phyloP scores from a whole-genome alignment of 805 yeast genomes.

The Scheffersomyces stipitis region DNA sequence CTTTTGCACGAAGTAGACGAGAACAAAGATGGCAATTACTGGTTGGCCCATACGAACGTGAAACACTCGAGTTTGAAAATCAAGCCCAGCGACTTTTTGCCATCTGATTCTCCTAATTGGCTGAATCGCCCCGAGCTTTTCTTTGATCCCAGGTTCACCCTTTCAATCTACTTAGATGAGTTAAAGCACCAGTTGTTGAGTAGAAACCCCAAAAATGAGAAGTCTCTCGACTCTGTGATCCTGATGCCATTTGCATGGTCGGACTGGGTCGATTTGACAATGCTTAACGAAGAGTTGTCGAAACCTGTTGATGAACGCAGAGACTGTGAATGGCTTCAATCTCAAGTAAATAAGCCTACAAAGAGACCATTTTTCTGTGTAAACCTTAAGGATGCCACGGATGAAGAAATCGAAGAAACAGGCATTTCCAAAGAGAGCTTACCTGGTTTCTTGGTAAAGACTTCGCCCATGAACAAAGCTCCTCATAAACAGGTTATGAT shows the following conservation, averaged over 20 bases:
- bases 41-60: conserved; percentile 15
- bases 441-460: conserved; percentile 20
- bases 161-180: conserved; percentile 15
- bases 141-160: conserved; percentile 21
- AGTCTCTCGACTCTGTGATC: conserved; percentile 5
- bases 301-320: conserved; percentile 2
- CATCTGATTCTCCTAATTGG: background rate
- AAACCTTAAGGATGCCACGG: conserved; percentile 8
- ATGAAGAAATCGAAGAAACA: conserved; percentile 11
- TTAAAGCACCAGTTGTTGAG: conserved; percentile 1
- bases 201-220: conserved; percentile 10
- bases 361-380: conserved; percentile 13
- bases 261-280: conserved; percentile 24
- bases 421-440: conserved; percentile 9
- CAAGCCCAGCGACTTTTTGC: conserved; percentile 1
- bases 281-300: conserved; percentile 8
- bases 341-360: conserved; percentile 14
- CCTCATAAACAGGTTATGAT: conserved; percentile 15
- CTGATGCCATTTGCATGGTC: conserved; percentile 25
- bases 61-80: conserved; percentile 2
- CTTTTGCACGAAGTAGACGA: conserved; percentile 3
- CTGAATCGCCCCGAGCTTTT: background rate
- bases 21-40: conserved; percentile 11
- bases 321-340: conserved; percentile 20
- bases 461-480: conserved; percentile 16